Conservation (phyloP, 345 rosid species). For the Eutrema japonicum region DNA sequence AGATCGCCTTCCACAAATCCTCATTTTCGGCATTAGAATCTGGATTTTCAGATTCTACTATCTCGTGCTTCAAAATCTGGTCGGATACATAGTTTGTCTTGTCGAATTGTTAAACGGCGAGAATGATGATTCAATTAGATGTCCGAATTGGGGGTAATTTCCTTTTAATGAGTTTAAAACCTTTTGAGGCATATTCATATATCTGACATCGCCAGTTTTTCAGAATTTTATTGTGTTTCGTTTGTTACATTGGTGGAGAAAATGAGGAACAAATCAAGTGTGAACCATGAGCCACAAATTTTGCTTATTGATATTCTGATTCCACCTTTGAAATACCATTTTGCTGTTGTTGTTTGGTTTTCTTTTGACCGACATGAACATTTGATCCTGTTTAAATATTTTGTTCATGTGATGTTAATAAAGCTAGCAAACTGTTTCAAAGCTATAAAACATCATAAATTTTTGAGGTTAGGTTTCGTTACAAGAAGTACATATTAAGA, state of each 20-base stretch:
- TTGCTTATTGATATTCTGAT: slow-evolving; percentile 52
- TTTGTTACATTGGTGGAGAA: slow-evolving; percentile 9
- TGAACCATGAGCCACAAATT: slow-evolving; percentile 20
- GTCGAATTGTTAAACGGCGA: not conserved
- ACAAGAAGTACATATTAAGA: too few species aligned
- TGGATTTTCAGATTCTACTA: slow-evolving; percentile 28
- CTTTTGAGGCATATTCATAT: slow-evolving; percentile 39
- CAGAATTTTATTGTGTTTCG: not conserved
- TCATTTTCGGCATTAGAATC: slow-evolving; percentile 22
- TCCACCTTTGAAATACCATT: not conserved
- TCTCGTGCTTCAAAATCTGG: slow-evolving; percentile 28
- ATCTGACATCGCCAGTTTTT: slow-evolving; percentile 13
- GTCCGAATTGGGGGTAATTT: slow-evolving; percentile 19
- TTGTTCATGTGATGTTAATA: too few species aligned
- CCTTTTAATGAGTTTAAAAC: slow-evolving; percentile 13
- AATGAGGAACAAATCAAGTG: slow-evolving; percentile 31
- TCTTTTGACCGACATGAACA: not conserved
- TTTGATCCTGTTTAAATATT: too few species aligned
- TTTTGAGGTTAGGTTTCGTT: too few species aligned
- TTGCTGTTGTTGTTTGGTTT: too few species aligned
- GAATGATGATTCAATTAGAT: slow-evolving; percentile 38
- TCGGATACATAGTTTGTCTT: slow-evolving; percentile 13
- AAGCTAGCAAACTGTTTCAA: too few species aligned
- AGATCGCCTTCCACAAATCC: slow-evolving; percentile 48
- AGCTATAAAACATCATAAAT: too few species aligned